Percentiles rank a stretch among this genome's conserved stretches.
phyloP scores from a whole-genome alignment of 2,329 filamentous ascomycete species.

The Rhinocladiella similis region DNA sequence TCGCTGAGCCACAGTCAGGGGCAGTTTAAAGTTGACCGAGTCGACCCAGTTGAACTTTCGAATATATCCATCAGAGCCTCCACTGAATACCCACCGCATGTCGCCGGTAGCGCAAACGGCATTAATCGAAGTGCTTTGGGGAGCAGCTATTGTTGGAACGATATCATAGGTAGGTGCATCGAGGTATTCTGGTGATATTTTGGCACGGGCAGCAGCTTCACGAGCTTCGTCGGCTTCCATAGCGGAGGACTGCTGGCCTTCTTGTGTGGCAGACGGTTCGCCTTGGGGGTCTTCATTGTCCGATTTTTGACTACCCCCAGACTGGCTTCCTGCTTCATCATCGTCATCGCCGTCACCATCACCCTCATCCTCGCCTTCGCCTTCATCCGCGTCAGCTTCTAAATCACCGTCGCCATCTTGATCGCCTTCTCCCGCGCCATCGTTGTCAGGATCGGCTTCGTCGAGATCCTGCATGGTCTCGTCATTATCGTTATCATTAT shows the following conservation, averaged over 20 bases:
- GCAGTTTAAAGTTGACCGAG: conserved; percentile 90
- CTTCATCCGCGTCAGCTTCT: conserved; percentile 37
- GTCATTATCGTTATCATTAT: conserved; percentile 51
- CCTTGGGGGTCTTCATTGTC: conserved; percentile 43
- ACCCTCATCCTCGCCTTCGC: conserved; percentile 27
- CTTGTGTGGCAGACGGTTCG: conserved; percentile 40
- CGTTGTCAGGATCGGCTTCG: conserved; percentile 39
- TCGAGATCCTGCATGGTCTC: conserved; percentile 46
- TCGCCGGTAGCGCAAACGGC: conserved; percentile 89
- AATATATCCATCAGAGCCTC: conserved; percentile 92
- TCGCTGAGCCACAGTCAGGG: conserved; percentile 89
- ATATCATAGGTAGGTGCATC: conserved; percentile 86
- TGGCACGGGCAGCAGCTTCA: conserved; percentile 36
- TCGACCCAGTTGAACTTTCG: conserved; percentile 94
- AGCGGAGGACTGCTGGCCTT: conserved; percentile 34
- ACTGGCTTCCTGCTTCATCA: conserved; percentile 44
- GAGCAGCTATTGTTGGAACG: conserved; percentile 92
- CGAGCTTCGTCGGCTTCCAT: conserved; percentile 25
- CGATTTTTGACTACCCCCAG: conserved; percentile 40
- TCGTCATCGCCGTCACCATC: conserved; percentile 51
- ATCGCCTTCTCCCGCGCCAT: conserved; percentile 39
- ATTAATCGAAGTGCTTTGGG: conserved; percentile 94
- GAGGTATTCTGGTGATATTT: conserved; percentile 74
- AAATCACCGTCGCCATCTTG: conserved; percentile 35
- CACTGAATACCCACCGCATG: conserved; percentile 91